phyloP scores from a whole-genome alignment of 345 rosid species.

The Psidium friedrichsthalianum region DNA sequence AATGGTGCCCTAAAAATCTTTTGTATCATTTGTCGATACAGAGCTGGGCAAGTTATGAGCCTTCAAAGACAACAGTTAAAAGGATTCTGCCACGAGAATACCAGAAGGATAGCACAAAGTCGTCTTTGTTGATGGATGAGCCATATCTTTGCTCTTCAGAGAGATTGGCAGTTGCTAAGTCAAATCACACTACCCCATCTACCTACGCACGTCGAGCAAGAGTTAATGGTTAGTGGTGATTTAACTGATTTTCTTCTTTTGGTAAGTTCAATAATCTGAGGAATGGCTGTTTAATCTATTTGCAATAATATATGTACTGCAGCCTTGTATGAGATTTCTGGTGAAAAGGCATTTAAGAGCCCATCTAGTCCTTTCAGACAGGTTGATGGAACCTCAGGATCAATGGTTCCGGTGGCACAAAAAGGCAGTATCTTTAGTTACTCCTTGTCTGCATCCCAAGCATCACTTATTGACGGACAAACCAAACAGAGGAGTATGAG shows the following conservation, averaged over 20 bases:
- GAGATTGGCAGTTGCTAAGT: slow-evolving; percentile 20
- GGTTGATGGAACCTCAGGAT: slow-evolving; percentile 15
- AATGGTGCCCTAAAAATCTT: not conserved
- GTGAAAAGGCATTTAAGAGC: slow-evolving; percentile 22
- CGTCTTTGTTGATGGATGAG: slow-evolving; percentile 24
- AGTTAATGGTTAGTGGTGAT: slow-evolving; percentile 37
- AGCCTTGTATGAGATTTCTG: slow-evolving; percentile 26
- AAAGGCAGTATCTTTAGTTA: slow-evolving; percentile 13
- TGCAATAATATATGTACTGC: slow-evolving; percentile 10
- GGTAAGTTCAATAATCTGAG: not conserved
- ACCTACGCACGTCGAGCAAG: slow-evolving; percentile 16
- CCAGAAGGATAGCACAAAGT: slow-evolving; percentile 28
- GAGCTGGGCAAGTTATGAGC: slow-evolving; percentile 87
- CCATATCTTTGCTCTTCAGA: slow-evolving; percentile 17
- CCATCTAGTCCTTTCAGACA: slow-evolving; percentile 25
- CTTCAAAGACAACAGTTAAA: slow-evolving; percentile 85
- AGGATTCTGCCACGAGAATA: slow-evolving; percentile 65
- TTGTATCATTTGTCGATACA: slow-evolving; percentile 21
- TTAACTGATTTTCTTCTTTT: not conserved
- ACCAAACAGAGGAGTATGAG: not conserved
- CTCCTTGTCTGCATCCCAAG: slow-evolving; percentile 26
- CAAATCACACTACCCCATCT: slow-evolving; percentile 27
- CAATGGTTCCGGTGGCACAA: slow-evolving; percentile 16
- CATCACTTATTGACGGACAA: slow-evolving; percentile 10
- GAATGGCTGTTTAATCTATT: slow-evolving; percentile 5